These are phyloP conservation scores for Zalaria sp. DNA, from an alignment of 2,329 filamentous ascomycete genomes.

Conservation along the genomic window DNA sequence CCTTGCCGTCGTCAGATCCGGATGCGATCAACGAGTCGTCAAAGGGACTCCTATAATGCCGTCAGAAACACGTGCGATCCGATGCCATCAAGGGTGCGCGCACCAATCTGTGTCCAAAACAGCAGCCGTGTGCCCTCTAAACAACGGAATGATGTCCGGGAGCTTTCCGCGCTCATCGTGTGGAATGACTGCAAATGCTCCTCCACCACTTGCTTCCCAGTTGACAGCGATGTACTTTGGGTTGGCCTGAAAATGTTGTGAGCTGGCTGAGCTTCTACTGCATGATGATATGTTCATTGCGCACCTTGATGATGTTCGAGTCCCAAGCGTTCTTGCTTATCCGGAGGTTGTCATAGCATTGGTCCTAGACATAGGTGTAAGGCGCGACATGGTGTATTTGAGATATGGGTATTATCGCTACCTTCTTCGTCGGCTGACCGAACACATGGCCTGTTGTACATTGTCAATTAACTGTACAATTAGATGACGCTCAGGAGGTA, in stretches of 20 bases:
- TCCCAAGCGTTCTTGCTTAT: conserved; percentile 99
- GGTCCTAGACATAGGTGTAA: conserved; percentile 42
- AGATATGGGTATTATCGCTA: conserved; percentile 14
- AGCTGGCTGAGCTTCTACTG: neutral
- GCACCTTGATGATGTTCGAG: conserved; percentile 92
- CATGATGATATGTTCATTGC: conserved; percentile 12
- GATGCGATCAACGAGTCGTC: conserved; percentile 88
- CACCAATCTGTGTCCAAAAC: conserved; percentile 97
- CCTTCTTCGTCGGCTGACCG: conserved; percentile 83
- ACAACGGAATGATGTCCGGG: conserved; percentile 85
- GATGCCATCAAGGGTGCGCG: conserved; percentile 5
- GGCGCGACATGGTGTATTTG: neutral
- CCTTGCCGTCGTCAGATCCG: conserved; percentile 89
- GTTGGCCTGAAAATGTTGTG: conserved; percentile 53
- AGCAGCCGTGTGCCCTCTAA: conserved; percentile 87
- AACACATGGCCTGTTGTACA: conserved; percentile 78
- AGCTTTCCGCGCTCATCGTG: conserved; percentile 78
- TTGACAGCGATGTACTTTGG: conserved; percentile 94
- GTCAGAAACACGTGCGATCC: conserved; percentile 10
- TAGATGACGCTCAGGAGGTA: conserved; percentile 8
- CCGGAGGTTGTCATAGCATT: conserved; percentile 95
- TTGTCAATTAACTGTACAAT: conserved; percentile 2
- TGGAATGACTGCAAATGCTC: conserved; percentile 92
- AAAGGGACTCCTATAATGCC: conserved; percentile 68
- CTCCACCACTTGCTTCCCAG: conserved; percentile 93